Evolutionary conservation across 345 rosid genomes (phyloP).

Genomic region (Citropsis articulata): DNA sequence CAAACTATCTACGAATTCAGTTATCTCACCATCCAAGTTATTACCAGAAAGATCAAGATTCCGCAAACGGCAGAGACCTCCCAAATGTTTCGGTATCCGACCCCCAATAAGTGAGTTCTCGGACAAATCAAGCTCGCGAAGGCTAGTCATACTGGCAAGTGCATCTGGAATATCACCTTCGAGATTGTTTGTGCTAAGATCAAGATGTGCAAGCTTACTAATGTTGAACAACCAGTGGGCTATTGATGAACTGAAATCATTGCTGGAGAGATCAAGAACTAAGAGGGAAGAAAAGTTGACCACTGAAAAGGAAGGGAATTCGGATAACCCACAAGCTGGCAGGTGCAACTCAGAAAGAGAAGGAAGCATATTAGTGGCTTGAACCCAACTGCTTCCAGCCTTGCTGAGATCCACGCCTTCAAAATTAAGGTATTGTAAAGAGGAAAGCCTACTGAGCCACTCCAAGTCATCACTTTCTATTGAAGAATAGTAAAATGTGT

Average conservation of each 20-base stretch:
- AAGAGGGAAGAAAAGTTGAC: slow-evolving; percentile 21
- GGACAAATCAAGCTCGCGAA: slow-evolving; percentile 11
- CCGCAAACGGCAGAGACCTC: slow-evolving; percentile 14
- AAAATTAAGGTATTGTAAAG: slow-evolving; percentile 22
- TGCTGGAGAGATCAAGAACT: slow-evolving; percentile 30
- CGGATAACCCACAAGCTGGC: slow-evolving; percentile 17
- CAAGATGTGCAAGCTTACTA: slow-evolving; percentile 11
- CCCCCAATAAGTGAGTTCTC: background rate
- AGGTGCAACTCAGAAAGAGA: slow-evolving; percentile 31
- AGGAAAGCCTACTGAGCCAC: slow-evolving; percentile 20
- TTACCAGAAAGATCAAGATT: slow-evolving; percentile 19
- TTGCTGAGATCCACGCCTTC: slow-evolving; percentile 21
- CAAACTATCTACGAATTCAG: slow-evolving; percentile 2
- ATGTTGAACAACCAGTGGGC: slow-evolving; percentile 25
- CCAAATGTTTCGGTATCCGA: background rate
- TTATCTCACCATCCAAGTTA: slow-evolving; percentile 4
- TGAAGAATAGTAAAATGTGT: background rate
- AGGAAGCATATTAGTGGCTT: slow-evolving; percentile 29
- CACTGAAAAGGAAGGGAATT: slow-evolving; percentile 16
- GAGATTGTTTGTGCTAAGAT: slow-evolving; percentile 15
- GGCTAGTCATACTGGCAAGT: slow-evolving; percentile 2
- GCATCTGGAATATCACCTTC: slow-evolving; percentile 3
- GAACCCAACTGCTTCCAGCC: slow-evolving; percentile 24
- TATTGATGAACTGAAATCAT: slow-evolving; percentile 21
- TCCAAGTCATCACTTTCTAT: background rate